Evolutionary conservation across 345 rosid genomes (phyloP).

Genomic region (Eucalyptus regnans): DNA sequence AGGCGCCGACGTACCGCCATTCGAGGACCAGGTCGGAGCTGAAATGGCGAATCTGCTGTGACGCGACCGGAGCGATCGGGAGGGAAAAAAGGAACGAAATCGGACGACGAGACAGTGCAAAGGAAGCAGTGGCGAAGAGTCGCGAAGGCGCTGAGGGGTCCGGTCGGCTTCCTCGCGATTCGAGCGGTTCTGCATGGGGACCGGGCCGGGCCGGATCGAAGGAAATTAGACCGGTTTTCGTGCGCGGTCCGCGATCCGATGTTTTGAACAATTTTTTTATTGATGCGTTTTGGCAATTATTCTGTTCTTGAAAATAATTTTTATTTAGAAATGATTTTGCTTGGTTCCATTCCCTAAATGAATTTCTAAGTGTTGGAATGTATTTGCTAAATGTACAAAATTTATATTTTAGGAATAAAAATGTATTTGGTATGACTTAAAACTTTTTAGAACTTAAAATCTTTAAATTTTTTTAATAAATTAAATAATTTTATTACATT

Average conservation of each 20-base stretch:
- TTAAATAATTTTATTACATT: fast-evolving
- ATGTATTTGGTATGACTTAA: fast-evolving
- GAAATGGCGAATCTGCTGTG: background rate
- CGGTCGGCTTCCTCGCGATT: background rate
- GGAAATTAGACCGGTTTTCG: background rate
- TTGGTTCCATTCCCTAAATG: fast-evolving
- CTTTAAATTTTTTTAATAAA: no score
- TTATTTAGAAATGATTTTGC: fast-evolving
- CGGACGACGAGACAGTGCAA: background rate
- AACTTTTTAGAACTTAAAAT: no score
- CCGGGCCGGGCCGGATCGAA: background rate
- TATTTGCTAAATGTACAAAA: no score
- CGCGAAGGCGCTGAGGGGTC: background rate
- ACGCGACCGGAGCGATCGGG: background rate
- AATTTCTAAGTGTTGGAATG: fast-evolving
- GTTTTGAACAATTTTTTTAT: background rate
- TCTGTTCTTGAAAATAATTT: no score
- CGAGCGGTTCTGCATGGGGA: background rate
- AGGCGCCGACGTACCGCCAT: background rate
- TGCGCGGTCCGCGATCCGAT: background rate
- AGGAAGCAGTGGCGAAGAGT: background rate
- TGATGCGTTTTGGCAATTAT: fast-evolving
- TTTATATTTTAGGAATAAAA: fast-evolving
- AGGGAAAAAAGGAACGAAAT: background rate
- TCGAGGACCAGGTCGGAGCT: background rate